These are phyloP conservation scores for Cochlearia excelsa DNA, from an alignment of 345 rosid species.

Conservation along the genomic window DNA sequence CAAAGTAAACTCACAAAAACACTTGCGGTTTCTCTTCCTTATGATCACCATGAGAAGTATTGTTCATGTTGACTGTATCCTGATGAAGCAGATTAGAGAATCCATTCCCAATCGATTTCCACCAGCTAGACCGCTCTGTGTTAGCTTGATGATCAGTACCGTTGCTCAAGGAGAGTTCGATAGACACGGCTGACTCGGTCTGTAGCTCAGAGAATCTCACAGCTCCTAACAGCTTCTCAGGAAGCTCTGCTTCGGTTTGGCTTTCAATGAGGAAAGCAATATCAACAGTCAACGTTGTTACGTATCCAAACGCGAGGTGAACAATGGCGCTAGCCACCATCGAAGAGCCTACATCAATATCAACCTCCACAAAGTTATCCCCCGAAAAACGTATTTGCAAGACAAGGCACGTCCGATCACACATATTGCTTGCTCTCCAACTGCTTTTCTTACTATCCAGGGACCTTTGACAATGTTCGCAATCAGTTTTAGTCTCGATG, in stretches of 20 bases:
- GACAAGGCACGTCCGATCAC: conserved; percentile 80
- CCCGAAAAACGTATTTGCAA: conserved; percentile 52
- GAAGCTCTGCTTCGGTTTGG: conserved; percentile 80
- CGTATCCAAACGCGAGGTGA: conserved; percentile 83
- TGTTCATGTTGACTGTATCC: conserved; percentile 50
- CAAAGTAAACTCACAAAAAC: too few relatives aligned
- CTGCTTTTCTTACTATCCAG: conserved; percentile 95
- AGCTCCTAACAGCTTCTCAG: conserved; percentile 74
- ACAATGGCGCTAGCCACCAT: conserved; percentile 96
- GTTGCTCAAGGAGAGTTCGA: conserved; percentile 38
- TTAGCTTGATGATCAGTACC: conserved; percentile 32
- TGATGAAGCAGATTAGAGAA: conserved; percentile 64
- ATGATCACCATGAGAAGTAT: not conserved
- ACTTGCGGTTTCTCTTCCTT: too few relatives aligned
- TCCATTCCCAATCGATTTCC: conserved; percentile 83
- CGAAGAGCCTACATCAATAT: conserved; percentile 93
- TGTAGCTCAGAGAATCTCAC: conserved; percentile 76
- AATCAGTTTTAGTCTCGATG: conserved; percentile 81
- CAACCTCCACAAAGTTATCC: conserved; percentile 67
- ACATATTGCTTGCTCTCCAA: conserved; percentile 96
- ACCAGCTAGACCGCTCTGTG: conserved; percentile 58
- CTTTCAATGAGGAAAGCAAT: conserved; percentile 83
- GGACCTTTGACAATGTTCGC: conserved; percentile 97
- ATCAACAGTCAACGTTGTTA: conserved; percentile 88
- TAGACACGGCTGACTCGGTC: conserved; percentile 54